A percentile compares a stretch with the other conserved stretches of the same genome.
Conservation (phyloP, 768 basidiomycete species). For the Collybia sordida region DNA sequence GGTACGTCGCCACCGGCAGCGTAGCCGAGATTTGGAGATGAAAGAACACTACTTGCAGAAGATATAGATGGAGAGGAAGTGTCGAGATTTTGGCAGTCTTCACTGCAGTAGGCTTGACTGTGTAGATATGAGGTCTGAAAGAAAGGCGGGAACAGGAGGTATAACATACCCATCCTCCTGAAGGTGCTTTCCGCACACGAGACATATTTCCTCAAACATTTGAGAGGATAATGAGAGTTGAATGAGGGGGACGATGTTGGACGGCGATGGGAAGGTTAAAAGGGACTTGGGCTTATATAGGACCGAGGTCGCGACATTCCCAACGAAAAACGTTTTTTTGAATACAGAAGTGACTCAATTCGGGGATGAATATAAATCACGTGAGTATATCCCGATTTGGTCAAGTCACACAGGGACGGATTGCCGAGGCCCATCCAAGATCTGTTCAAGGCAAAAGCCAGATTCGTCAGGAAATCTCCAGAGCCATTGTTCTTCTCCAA, state of each 20-base stretch:
- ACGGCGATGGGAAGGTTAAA: slow-evolving; percentile 13
- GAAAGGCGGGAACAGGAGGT: slow-evolving; percentile 14
- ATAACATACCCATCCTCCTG: slow-evolving; percentile 57
- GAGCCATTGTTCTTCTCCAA: no score
- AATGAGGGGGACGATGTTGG: slow-evolving; percentile 13
- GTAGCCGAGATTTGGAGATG: slow-evolving; percentile 62
- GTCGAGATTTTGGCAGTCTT: slow-evolving; percentile 63
- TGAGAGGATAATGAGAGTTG: slow-evolving; percentile 8
- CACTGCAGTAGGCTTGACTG: slow-evolving; percentile 71
- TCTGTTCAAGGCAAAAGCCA: slow-evolving; percentile 9
- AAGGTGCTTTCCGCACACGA: slow-evolving; percentile 68
- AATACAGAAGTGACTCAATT: slow-evolving; percentile 30
- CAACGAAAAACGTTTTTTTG: slow-evolving; percentile 34
- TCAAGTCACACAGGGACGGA: slow-evolving; percentile 9
- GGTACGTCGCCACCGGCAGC: slow-evolving; percentile 61
- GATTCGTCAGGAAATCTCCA: neutral
- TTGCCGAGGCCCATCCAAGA: slow-evolving; percentile 16
- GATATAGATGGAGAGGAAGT: slow-evolving; percentile 67
- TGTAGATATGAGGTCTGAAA: slow-evolving; percentile 17
- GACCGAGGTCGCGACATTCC: slow-evolving; percentile 36
- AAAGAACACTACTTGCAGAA: slow-evolving; percentile 64
- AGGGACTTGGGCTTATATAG: slow-evolving; percentile 32
- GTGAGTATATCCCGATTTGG: slow-evolving; percentile 13
- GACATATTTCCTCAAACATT: slow-evolving; percentile 83
- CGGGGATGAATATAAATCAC: slow-evolving; percentile 20